phyloP scores from a whole-genome alignment of 139 green algal species.

The Closterium sp. region DNA sequence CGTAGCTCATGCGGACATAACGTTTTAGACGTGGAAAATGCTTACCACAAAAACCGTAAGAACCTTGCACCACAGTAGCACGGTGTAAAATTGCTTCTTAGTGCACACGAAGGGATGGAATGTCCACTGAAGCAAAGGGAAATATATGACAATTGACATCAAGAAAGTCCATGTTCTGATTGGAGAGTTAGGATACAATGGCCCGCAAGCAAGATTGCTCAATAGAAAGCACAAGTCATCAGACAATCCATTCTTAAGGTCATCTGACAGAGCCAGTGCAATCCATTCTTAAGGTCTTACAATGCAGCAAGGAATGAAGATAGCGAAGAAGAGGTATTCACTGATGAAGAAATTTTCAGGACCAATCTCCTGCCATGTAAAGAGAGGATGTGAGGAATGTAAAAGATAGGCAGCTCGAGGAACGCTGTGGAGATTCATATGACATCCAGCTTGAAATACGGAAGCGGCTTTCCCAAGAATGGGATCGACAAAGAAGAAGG shows the following conservation, averaged over 20 bases:
- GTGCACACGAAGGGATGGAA: slow-evolving; percentile 79
- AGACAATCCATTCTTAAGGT: not conserved
- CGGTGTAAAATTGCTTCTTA: slow-evolving; percentile 86
- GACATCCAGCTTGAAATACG: not conserved
- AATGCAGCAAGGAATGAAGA: not conserved
- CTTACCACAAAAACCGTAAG: slow-evolving; percentile 76
- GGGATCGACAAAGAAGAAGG: not conserved
- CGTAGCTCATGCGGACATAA: no score
- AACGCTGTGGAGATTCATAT: not conserved
- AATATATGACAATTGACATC: not conserved
- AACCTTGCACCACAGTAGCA: slow-evolving; percentile 72
- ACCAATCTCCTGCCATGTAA: not conserved
- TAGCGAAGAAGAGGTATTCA: not conserved
- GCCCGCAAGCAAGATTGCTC: not conserved
- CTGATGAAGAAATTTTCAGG: not conserved
- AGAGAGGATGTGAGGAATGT: not conserved
- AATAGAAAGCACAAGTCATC: not conserved
- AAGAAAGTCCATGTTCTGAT: not conserved
- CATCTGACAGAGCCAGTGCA: not conserved
- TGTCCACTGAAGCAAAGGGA: slow-evolving; percentile 63
- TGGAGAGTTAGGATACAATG: not conserved
- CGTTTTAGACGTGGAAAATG: no score
- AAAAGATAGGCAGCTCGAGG: not conserved
- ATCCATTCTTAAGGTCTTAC: not conserved
- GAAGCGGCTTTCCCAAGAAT: not conserved